Evolutionary conservation across 768 basidiomycete species (phyloP), one percentile per base, ranked within the genome.

Genomic region (Clavaria fumosa): DNA sequence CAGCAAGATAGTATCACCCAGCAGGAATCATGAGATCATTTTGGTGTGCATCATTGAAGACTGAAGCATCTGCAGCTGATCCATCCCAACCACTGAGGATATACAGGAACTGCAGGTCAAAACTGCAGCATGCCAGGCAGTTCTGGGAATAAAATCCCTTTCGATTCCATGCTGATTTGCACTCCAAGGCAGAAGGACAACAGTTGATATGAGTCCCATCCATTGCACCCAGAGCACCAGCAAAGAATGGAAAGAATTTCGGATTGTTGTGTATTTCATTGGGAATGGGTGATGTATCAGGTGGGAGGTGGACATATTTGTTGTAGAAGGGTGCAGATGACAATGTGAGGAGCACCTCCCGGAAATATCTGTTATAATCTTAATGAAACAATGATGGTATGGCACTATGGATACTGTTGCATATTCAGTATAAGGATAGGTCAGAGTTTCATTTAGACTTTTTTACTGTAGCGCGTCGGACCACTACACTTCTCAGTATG

Each of bases 1-100:
- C 53, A 12, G 47, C 60, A 40, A 64, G 45, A 35, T 57, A 57
- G 31, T 50, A 63, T 31, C 51, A 53, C 3, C 55, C 56, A 3
- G 40, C 32, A 1, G 58, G 53, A 28, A 64, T 55, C 0, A 23
- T 24, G 23, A 67, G 48, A 43, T 56, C 55, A 5, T 35, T 31
- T 1, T 40, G 2, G 3, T 46, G 45, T 4, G 60, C 53, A 46
- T 57, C 30, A 4, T 50, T 26, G 45, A 48, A 66, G 14, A 64
- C 48, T 1, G 45, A 40, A 10, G 52, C 46, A 53, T 67, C 60
- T 4, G 59, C 47, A 4, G 52, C 51, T 23, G 53, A 58, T 1
- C 63, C 64, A 28, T 68, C 63, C 55, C 57, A 64, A 1, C 64
- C 60, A 38, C 50, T 55, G 3, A 60, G 42, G 4, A 61, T 31